phyloP scores from a whole-genome alignment of 805 yeast species.

The Diddensiella caesifluorescens region DNA sequence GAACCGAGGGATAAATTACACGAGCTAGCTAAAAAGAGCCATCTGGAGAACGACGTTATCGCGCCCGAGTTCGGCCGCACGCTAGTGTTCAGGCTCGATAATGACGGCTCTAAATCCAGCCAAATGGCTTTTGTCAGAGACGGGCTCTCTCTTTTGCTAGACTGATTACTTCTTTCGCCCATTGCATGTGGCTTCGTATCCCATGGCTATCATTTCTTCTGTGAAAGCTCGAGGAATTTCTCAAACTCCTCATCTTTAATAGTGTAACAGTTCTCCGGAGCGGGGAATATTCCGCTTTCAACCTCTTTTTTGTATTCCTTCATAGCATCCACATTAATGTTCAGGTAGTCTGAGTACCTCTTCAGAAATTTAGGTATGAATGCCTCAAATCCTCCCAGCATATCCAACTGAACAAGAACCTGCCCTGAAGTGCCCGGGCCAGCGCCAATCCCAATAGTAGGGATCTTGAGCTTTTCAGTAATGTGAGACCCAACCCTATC shows the following conservation, averaged over 20 bases:
- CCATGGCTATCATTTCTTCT: neutral
- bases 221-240: conserved; percentile 37
- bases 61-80: conserved; percentile 80
- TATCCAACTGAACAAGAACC: conserved; percentile 80
- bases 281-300: conserved; percentile 52
- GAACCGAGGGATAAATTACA: conserved; percentile 70
- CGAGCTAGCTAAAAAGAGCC: conserved; percentile 41
- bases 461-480: conserved; percentile 55
- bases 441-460: conserved; percentile 96
- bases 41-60: conserved; percentile 38
- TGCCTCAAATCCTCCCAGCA: conserved; percentile 59
- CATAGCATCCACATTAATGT: conserved; percentile 47
- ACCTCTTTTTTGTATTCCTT: conserved; percentile 57
- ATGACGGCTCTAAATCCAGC: conserved; percentile 12
- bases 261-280: conserved; percentile 58
- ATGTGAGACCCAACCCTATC: conserved; percentile 59
- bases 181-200: too few relatives aligned
- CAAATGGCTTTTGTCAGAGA: conserved; percentile 26
- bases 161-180: too few relatives aligned
- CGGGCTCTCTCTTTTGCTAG: conserved; percentile 31
- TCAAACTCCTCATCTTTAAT: conserved; percentile 59
- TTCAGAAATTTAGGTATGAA: conserved; percentile 70
- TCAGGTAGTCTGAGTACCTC: conserved; percentile 50
- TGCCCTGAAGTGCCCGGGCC: conserved; percentile 83
- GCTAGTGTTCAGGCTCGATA: conserved; percentile 41